Evolutionary conservation across 495 filamentous ascomycete genomes (phyloP), one percentile per base, ranked within the genome.

Genomic region (Astrocystis sublimbata): DNA sequence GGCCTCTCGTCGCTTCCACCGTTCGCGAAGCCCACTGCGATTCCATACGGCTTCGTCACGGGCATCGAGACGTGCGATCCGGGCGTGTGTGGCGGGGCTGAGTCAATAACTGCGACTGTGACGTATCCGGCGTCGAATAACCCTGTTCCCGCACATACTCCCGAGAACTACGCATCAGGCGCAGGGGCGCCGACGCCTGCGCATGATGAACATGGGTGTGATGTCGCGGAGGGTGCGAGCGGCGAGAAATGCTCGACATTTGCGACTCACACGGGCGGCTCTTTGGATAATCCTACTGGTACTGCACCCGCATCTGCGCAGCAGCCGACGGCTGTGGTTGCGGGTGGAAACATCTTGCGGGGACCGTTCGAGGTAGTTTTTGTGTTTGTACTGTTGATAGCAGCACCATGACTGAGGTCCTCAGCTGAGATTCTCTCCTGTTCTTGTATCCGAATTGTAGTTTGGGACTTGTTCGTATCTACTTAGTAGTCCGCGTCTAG

Each of bases 31-130:
- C 58, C 58, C 10, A 61, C 58, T 1, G 6, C 19, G 10, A 13
- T 61, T 10, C 58, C 58, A 3, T 61, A 49, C 30, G 58, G 58
- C 4, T 61, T 61, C 36, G 24, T 45, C 13, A 24, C 58, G 6
- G 17, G 30, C 13, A 47, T 61, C 3, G 43, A 52, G 19, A 61
- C 46, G 15, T 61, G 58, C 47, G 19, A 31, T 15, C 17, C 10
- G 13, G 46, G 46, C 36, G 5, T 4, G 3, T 61, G 58, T 26
- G 58, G 35, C 28, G 58, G 35, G 26, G 15, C 47, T 2, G 24
- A 53, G n/a, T 33, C 23, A 4, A 51, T 53, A 21, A 53, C 47
- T 0, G 58, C 58, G 10, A 61, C 58, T 5, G 23, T 61, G 8
- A 61, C 58, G 30, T 61, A 52, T 26, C 58, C 58, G 2, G n/a